These are phyloP conservation scores for Suillus bovinus DNA, from an alignment of 768 basidiomycete species.

Conservation along the genomic window DNA sequence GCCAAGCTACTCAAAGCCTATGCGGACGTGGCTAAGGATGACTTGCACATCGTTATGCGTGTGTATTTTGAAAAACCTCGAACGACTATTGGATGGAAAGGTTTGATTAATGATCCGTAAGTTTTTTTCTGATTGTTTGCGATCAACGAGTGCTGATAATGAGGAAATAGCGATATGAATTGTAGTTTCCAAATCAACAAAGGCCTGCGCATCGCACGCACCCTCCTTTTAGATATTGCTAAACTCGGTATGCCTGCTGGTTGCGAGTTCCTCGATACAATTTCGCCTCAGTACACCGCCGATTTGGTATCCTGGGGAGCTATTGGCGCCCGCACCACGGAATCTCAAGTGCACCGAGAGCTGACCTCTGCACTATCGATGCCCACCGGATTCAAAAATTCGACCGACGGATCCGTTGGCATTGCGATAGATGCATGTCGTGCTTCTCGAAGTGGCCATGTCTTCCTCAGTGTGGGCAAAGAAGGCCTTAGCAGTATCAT, in stretches of 20 bases:
- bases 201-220: slow-evolving; percentile 86
- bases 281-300: slow-evolving; percentile 85
- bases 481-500: slow-evolving; percentile 94
- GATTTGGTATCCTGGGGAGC: slow-evolving; percentile 96
- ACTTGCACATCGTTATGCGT: slow-evolving; percentile 94
- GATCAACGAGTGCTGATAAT: background rate
- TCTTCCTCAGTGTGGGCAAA: slow-evolving; percentile 96
- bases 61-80: slow-evolving; percentile 98
- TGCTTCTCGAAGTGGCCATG: slow-evolving; percentile 86
- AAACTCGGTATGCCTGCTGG: slow-evolving; percentile 91
- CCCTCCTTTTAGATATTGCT: slow-evolving; percentile 83
- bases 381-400: slow-evolving; percentile 99
- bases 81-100: slow-evolving; percentile 99
- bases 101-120: slow-evolving; percentile 91
- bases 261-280: slow-evolving; percentile 92
- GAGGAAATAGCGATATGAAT: slow-evolving; percentile 63
- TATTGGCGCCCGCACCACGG: slow-evolving; percentile 91
- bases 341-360: slow-evolving; percentile 92
- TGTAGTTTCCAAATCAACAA: slow-evolving; percentile 95
- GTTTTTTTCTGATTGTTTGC: background rate
- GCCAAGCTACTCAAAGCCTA: slow-evolving; percentile 78
- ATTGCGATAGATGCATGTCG: slow-evolving; percentile 96
- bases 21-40: slow-evolving; percentile 76
- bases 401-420: slow-evolving; percentile 89
- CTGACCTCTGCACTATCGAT: slow-evolving; percentile 86